These are phyloP conservation scores for Puccinia brachypodii DNA, from an alignment of 1,284 basidiomycete genomes.

Conservation along the genomic window DNA sequence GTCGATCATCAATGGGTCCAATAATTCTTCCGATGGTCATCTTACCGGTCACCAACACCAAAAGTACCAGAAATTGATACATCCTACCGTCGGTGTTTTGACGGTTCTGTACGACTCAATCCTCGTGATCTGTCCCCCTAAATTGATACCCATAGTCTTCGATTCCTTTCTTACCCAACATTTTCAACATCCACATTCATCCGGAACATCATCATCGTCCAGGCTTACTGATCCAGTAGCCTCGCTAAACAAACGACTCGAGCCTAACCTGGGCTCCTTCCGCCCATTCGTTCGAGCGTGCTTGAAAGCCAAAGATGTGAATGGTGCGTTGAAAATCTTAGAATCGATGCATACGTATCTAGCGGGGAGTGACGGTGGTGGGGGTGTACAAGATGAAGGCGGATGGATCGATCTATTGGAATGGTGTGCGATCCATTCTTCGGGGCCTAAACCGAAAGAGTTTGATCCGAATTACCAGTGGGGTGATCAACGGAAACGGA, in stretches of 20 bases:
- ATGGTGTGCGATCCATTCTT: constrained; percentile 40
- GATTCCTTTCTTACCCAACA: constrained; percentile 31
- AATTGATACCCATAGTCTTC: constrained; percentile 17
- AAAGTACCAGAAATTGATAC: constrained; percentile 28
- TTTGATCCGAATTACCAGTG: constrained; percentile 20
- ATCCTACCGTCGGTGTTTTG: constrained; percentile 46
- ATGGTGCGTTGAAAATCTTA: constrained; percentile 33
- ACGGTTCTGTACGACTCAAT: constrained; percentile 45
- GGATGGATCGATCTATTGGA: constrained; percentile 46
- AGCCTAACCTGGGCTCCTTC: constrained; percentile 38
- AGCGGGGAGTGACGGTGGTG: background rate
- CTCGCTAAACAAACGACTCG: constrained; percentile 12
- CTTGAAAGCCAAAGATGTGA: constrained; percentile 37
- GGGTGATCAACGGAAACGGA: constrained; percentile 33
- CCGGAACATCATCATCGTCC: background rate
- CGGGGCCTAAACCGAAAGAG: constrained; percentile 20
- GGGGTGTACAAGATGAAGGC: constrained; percentile 28
- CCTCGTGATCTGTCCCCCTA: constrained; percentile 24
- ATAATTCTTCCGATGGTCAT: background rate
- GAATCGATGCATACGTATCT: constrained; percentile 35
- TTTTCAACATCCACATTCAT: background rate
- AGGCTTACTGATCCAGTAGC: background rate
- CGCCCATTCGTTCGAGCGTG: constrained; percentile 39
- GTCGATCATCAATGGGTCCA: background rate
- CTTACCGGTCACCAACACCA: background rate